Conservation (phyloP, 1,284 basidiomycete species). For the Hemileia vastatrix region DNA sequence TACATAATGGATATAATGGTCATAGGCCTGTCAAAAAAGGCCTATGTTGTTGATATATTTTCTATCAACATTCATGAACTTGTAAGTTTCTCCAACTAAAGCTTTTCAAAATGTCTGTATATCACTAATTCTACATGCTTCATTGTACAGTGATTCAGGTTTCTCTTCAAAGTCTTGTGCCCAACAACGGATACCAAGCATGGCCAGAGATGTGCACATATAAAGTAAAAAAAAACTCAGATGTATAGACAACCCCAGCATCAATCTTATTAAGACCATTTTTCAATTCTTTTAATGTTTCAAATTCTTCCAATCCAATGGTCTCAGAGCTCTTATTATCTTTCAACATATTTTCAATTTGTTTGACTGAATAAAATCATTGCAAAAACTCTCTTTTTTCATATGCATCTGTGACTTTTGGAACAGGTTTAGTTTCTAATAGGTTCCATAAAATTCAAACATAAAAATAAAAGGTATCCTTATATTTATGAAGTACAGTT, state of each 20-base stretch:
- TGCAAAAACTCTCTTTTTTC: not conserved
- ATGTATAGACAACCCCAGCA: not conserved
- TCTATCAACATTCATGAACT: not conserved
- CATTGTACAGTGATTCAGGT: not conserved
- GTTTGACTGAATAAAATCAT: not conserved
- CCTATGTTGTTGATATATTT: not conserved
- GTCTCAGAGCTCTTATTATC: not conserved
- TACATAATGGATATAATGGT: conserved; percentile 6
- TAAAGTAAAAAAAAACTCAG: not conserved
- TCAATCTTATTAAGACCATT: not conserved
- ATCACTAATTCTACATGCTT: not conserved
- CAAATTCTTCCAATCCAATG: not conserved
- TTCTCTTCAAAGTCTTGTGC: not conserved
- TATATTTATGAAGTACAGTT: not conserved
- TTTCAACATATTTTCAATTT: not conserved
- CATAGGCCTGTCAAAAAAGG: not conserved
- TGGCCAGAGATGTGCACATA: not conserved
- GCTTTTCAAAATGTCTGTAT: not conserved
- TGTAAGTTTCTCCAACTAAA: not conserved
- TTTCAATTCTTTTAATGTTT: not conserved
- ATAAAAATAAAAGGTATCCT: not conserved
- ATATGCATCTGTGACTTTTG: not conserved
- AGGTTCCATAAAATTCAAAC: not conserved
- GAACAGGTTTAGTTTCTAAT: not conserved
- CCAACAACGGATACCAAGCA: not conserved